phyloP scores from a whole-genome alignment of 129 eudicot species.

The Ambrosia trifida region DNA sequence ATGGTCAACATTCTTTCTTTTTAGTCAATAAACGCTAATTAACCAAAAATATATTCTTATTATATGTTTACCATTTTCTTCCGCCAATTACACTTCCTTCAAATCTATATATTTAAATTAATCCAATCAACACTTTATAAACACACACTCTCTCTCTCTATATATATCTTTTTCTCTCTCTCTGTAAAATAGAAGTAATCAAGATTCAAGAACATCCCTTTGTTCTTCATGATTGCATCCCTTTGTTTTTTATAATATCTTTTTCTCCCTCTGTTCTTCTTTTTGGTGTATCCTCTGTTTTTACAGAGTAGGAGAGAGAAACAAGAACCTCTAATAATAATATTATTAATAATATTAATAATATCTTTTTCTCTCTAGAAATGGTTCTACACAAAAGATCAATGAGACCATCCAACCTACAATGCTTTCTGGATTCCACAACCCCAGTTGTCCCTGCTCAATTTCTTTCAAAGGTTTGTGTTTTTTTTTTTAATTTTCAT shows the following conservation, averaged over 20 bases:
- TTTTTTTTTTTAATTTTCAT: background rate
- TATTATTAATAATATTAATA: constrained; percentile 21
- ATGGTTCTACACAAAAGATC: constrained; percentile 47
- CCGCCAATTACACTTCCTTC: constrained; percentile 23
- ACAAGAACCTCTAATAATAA: constrained; percentile 18
- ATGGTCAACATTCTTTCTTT: constrained; percentile 22
- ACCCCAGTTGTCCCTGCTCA: constrained; percentile 64
- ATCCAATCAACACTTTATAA: background rate
- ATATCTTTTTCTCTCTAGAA: constrained; percentile 34
- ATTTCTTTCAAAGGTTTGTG: constrained; percentile 61
- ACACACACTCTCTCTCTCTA: constrained; percentile 14
- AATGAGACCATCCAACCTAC: constrained; percentile 53
- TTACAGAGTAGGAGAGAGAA: constrained; percentile 30
- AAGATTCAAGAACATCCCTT: background rate
- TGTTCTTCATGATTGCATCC: background rate
- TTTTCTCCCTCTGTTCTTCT: constrained; percentile 6
- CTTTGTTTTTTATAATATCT: background rate
- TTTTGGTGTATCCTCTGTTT: constrained; percentile 8
- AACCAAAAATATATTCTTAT: background rate
- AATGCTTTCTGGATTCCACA: constrained; percentile 65
- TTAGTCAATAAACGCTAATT: constrained; percentile 20
- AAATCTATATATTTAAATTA: background rate
- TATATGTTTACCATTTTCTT: constrained; percentile 20
- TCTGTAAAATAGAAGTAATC: background rate
- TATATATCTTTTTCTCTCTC: constrained; percentile 26